A percentile compares a stretch with the other conserved stretches of the same genome.
These are phyloP conservation scores for Penicillium sp. DNA, from an alignment of 2,329 filamentous ascomycete genomes.

Conservation along the genomic window DNA sequence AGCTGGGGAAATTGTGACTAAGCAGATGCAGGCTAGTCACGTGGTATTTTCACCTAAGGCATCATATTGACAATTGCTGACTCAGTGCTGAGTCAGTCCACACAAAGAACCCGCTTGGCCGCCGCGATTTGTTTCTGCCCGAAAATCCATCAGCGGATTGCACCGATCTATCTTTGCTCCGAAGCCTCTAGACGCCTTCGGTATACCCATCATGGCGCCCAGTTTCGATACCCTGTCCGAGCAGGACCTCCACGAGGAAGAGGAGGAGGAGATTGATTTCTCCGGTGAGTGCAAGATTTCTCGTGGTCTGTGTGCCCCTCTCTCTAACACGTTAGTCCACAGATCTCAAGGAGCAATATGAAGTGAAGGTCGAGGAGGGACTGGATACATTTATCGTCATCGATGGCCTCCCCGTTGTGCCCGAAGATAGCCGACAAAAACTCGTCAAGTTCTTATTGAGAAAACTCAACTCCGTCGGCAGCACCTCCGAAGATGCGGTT, in stretches of 20 bases:
- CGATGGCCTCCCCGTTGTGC: slow-evolving; percentile 88
- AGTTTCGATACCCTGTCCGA: slow-evolving; percentile 91
- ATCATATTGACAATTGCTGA: slow-evolving; percentile 9
- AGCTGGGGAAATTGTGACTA: slow-evolving; percentile 10
- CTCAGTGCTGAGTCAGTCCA: slow-evolving; percentile 31
- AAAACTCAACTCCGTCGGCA: slow-evolving; percentile 84
- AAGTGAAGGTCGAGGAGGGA: slow-evolving; percentile 93
- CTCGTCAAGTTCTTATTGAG: slow-evolving; percentile 93
- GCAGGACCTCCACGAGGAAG: slow-evolving; percentile 85
- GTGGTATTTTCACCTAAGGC: neutral
- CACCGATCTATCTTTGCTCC: slow-evolving; percentile 24
- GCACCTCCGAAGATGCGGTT: slow-evolving; percentile 79
- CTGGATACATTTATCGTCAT: slow-evolving; percentile 95
- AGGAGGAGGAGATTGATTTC: slow-evolving; percentile 92
- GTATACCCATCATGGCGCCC: slow-evolving; percentile 71
- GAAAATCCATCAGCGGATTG: slow-evolving; percentile 34
- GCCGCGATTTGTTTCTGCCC: slow-evolving; percentile 37
- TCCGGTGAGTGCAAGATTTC: slow-evolving; percentile 53
- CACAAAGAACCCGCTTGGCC: slow-evolving; percentile 36
- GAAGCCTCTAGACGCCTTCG: slow-evolving; percentile 22
- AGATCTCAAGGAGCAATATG: slow-evolving; percentile 90
- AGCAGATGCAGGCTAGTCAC: slow-evolving; percentile 1
- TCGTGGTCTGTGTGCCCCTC: slow-evolving; percentile 30
- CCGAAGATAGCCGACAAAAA: slow-evolving; percentile 87
- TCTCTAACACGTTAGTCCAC: slow-evolving; percentile 20